These are phyloP conservation scores for Nemania bipapillata DNA, from an alignment of 2,329 filamentous ascomycete species.

Conservation along the genomic window DNA sequence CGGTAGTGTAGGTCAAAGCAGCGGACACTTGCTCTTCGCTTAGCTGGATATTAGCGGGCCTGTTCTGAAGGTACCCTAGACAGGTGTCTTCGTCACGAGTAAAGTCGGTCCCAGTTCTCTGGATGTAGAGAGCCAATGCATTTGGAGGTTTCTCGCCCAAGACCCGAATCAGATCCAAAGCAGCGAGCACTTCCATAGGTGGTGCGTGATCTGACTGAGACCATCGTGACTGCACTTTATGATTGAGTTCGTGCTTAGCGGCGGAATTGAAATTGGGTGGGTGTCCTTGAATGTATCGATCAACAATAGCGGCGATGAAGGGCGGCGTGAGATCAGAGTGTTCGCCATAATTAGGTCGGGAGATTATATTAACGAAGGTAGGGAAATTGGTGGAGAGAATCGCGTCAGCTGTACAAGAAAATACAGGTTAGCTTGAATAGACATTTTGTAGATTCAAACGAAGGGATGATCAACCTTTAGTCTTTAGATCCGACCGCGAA, in stretches of 20 bases:
- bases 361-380: conserved; percentile 80
- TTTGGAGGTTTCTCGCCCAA: conserved; percentile 68
- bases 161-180: conserved; percentile 74
- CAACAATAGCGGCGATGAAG: conserved; percentile 82
- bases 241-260: conserved; percentile 74
- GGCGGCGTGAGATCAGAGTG: conserved; percentile 73
- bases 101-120: conserved; percentile 77
- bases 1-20: conserved; percentile 74
- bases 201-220: conserved; percentile 70
- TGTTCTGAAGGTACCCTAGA: conserved; percentile 63
- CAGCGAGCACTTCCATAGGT: conserved; percentile 76
- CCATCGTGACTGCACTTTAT: conserved; percentile 76
- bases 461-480: conserved; percentile 74
- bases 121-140: conserved; percentile 73
- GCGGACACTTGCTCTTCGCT: conserved; percentile 84
- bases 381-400: conserved; percentile 83
- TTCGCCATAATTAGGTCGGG: conserved; percentile 69
- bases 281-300: conserved; percentile 86
- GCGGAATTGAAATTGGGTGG: conserved; percentile 85
- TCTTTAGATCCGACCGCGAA: conserved; percentile 82
- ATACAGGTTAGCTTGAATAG: conserved; percentile 13
- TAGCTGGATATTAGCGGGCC: conserved; percentile 68
- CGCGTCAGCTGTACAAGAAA: conserved; percentile 74
- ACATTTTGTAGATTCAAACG: not conserved
- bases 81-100: conserved; percentile 80